Evolutionary conservation across 1,284 basidiomycete genomes (phyloP).

Genomic region (Rhodotorula sp.): DNA sequence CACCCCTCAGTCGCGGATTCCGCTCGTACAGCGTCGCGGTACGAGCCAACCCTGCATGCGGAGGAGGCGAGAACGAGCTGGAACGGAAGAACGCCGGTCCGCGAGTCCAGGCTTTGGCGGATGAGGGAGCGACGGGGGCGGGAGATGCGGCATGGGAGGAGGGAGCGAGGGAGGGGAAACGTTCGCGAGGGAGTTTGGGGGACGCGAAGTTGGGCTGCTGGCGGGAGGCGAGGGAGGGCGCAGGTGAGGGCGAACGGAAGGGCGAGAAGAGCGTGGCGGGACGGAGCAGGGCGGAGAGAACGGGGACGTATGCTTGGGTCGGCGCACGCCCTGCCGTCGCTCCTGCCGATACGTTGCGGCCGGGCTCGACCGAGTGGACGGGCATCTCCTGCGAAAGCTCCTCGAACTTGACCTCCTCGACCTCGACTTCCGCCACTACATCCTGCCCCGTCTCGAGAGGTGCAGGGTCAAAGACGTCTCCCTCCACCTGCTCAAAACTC

Average conservation of each 20-base stretch:
- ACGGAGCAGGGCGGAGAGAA: not conserved
- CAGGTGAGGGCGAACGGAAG: slow-evolving; percentile 1
- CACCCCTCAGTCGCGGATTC: not conserved
- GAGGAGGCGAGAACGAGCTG: slow-evolving; percentile 18
- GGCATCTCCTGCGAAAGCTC: not conserved
- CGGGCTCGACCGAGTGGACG: not conserved
- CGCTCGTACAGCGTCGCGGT: slow-evolving; percentile 16
- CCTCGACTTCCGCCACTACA: no score
- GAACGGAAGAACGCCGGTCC: slow-evolving; percentile 32
- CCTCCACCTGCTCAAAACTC: not conserved
- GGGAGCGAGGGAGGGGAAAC: not conserved
- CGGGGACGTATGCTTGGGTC: not conserved
- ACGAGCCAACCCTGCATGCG: slow-evolving; percentile 10
- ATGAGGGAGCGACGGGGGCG: not conserved
- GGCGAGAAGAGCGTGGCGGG: not conserved
- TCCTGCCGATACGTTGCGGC: not conserved
- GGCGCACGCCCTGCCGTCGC: not conserved
- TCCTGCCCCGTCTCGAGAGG: no score
- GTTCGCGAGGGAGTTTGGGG: not conserved
- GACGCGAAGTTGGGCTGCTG: slow-evolving; percentile 7
- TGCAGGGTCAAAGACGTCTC: not conserved
- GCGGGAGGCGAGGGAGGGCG: not conserved
- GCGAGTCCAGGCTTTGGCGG: slow-evolving; percentile 18
- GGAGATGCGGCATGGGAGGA: not conserved
- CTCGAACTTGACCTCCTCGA: not conserved